Base-by-base conservation (phyloP, 2,329 filamentous ascomycete genomes). In the Exutisphaerella laricina region DNA sequence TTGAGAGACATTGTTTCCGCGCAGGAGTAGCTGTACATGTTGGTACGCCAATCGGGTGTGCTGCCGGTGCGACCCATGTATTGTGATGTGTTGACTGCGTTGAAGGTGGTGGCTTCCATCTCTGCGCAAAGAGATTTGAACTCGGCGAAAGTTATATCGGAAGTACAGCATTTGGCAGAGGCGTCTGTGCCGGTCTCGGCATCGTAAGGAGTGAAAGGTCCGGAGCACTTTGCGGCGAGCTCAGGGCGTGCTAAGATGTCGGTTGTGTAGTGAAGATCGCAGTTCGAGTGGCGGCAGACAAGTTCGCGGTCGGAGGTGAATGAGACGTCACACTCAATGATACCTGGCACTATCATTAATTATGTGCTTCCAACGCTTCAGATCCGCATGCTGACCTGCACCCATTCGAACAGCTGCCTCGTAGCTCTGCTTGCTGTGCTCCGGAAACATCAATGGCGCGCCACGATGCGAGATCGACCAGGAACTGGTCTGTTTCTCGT, bases 111-210 rank as follows among this genome's bases (percentile, higher is more conserved):
- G 37, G 75, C 75, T 57, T 86, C 82, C 79, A 84, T 84, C 66
- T 84, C 85, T 56, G 74, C 75, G 65, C 82, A 86, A 4, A 86
- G 74, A 4, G 72, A 69, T 63, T 79, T 77, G 70, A 78, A 85
- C 64, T 86, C 83, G 33, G 70, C 70, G 8, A 82, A 66, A 1
- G 82, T 85, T 57, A 86, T 77, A 58, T 86, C 83, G 54, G 74
- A 79, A 2, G 82, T 85, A 70, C 82, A 86, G 70, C 82, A 86
- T 51, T 76, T 77, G 9, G 80, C 82, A 12, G 66, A 70, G 1
- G 82, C 82, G 1, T 68, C 77, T 73, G 39, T 45, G 18, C 55
- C 54, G 8, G 46, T 57, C 7, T 41, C 47, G 3, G 51, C 35
- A 36, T 61, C 42, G 44, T 51, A 54, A 0, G 80, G 76, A n/a